Evolutionary conservation across 108 stramenopile genomes (phyloP), one percentile per base, ranked within the genome.

Genomic region (Cyclotella cryptica): DNA sequence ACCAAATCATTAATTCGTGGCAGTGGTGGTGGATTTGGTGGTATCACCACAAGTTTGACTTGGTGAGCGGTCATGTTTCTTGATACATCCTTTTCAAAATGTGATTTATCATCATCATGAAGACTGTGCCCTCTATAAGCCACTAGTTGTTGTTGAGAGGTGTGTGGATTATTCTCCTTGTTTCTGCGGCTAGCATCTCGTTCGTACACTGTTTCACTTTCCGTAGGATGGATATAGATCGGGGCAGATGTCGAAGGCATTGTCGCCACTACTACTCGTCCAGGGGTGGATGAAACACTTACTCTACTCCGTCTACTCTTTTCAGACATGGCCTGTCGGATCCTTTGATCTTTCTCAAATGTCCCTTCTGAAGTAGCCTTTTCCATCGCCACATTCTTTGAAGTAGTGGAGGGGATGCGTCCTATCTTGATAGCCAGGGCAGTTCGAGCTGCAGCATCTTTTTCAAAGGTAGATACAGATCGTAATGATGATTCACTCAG

Each of bases 381-480:
- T 19, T 45, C 24, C 10, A 47, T 44, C 9, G 1, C 30, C 6
- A 28, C 10, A 27, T 14, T 22, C 13, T 1, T 18, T 45, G 10
- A 22, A 13, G 9, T 69, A 4, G 66, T 47, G 1, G 66, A 66
- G 22, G 66, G 46, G 1, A 44, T 39, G 19, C 70, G 55, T 15
- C 72, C 72, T n/a, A 69, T 51, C 47, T 62, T 77, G n/a, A 28
- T 22, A n/a, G 76, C 60, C 14, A 63, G 39, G 4, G 45, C 60
- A 22, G 18, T 22, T 69, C 59, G 44, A 24, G 66, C 76, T 17
- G 22, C 40, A 24, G 60, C 67, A 41, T 74, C 72, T 46, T 80
- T 80, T 74, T 80, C 79, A 45, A 74, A 74, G 21, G 79, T 80
- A 10, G 79, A 68, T 19, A 80, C 79, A 35, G 69, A 69, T 27